Conservation (phyloP, 164 flowering plant genomes). For the Taxillus chinensis region DNA sequence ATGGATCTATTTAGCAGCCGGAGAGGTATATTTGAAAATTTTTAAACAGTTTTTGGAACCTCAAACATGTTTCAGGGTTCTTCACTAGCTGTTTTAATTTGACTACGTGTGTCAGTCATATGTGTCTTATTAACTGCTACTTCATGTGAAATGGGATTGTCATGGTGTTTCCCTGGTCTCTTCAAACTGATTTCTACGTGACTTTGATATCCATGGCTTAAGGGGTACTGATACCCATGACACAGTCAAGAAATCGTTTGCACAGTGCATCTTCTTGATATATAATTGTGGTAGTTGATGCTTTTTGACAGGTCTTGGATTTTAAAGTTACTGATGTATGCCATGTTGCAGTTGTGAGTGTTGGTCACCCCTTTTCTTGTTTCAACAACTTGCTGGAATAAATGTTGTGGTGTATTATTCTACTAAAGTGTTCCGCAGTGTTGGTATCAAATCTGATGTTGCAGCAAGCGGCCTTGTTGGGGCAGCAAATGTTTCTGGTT, state of each 20-base stretch:
- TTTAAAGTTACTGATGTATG: constrained; percentile 4
- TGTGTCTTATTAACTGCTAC: too few relatives aligned
- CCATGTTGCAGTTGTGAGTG: constrained; percentile 79
- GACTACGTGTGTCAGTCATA: too few relatives aligned
- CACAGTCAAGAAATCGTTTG: not conserved
- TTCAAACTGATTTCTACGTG: not conserved
- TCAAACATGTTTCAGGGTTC: too few relatives aligned
- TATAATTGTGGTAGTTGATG: not conserved
- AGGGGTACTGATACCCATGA: not conserved
- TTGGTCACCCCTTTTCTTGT: constrained; percentile 89
- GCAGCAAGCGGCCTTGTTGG: constrained; percentile 99
- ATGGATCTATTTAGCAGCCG: constrained; percentile 85
- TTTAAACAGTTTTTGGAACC: too few relatives aligned
- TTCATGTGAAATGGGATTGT: too few relatives aligned
- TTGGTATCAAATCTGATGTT: constrained; percentile 93
- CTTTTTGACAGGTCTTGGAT: constrained; percentile 1
- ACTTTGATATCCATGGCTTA: not conserved
- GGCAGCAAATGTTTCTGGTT: constrained; percentile 90
- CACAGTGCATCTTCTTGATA: not conserved
- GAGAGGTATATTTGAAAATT: constrained; percentile 48
- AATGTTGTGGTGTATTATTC: constrained; percentile 98
- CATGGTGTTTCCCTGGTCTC: not conserved
- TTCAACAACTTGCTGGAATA: constrained; percentile 97
- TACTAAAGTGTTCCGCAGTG: constrained; percentile 88
- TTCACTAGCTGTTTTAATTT: too few relatives aligned